Conservation (phyloP, 2,329 filamentous ascomycete species). For the Cordyceps javanica region DNA sequence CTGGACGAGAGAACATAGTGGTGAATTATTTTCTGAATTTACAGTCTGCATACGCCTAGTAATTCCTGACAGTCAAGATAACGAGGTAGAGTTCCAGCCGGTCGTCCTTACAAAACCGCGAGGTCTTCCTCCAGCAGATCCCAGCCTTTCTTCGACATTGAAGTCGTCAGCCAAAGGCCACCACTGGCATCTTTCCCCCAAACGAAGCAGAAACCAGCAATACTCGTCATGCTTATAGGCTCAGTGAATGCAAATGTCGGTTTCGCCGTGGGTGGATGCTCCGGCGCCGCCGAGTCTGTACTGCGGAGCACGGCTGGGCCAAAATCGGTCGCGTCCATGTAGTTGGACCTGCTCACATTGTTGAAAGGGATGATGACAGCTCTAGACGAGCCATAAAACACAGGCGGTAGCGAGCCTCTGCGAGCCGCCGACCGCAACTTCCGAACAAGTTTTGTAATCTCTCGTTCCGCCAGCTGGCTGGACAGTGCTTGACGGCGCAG, state of each 20-base stretch:
- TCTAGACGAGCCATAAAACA: not conserved
- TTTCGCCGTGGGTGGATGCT: not conserved
- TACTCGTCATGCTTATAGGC: not conserved
- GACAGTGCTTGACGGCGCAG: not conserved
- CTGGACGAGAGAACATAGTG: too few relatives aligned
- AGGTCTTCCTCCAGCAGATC: not conserved
- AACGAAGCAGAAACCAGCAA: not conserved
- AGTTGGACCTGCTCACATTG: not conserved
- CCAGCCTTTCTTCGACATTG: not conserved
- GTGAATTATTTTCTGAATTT: too few relatives aligned
- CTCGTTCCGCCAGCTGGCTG: not conserved
- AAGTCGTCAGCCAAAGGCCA: not conserved
- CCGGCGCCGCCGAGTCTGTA: too few relatives aligned
- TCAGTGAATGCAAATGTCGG: not conserved
- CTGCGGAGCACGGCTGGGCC: slow-evolving; percentile 1
- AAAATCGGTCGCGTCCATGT: not conserved
- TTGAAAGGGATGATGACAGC: not conserved
- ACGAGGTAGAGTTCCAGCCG: too few relatives aligned
- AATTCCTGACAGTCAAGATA: too few relatives aligned
- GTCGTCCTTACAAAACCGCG: not conserved
- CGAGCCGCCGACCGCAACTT: not conserved
- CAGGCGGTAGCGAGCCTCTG: not conserved
- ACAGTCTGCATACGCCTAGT: too few relatives aligned
- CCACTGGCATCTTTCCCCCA: slow-evolving; percentile 10
- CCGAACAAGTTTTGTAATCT: not conserved